Evolutionary conservation across 2,329 filamentous ascomycete genomes (phyloP).

Genomic region (Ascochyta pisi): DNA sequence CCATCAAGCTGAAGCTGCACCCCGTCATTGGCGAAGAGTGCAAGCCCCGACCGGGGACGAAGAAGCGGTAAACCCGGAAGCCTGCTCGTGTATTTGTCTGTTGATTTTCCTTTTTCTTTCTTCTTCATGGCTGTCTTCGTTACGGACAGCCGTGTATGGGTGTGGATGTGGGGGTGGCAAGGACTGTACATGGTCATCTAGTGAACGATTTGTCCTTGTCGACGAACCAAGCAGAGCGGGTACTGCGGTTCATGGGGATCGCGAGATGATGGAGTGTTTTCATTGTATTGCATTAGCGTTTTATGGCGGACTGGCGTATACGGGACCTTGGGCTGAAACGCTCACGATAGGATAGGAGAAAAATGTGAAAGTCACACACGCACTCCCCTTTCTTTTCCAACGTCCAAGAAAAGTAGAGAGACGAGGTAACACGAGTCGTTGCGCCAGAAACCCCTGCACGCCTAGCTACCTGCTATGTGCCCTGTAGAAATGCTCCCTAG

Average conservation of each 20-base stretch:
- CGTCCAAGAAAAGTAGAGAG: neutral
- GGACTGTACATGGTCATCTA: too few species aligned
- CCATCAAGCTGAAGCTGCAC: slow-evolving; percentile 60
- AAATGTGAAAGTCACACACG: neutral
- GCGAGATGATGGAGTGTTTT: neutral
- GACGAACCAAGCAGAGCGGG: neutral
- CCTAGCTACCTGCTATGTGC: neutral
- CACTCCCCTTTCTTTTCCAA: neutral
- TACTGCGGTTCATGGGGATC: too few species aligned
- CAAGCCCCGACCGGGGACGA: slow-evolving; percentile 56
- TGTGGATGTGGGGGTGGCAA: too few species aligned
- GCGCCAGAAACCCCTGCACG: neutral
- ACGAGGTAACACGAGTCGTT: neutral
- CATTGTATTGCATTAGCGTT: slow-evolving; percentile 20
- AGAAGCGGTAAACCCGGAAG: slow-evolving; percentile 51
- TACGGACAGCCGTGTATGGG: too few species aligned
- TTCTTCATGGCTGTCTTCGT: too few species aligned
- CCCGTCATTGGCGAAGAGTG: slow-evolving; percentile 57
- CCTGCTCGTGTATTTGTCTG: too few species aligned
- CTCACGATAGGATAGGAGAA: slow-evolving; percentile 5
- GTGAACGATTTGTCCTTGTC: neutral
- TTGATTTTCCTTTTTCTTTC: too few species aligned
- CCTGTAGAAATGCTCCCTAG: slow-evolving; percentile 11
- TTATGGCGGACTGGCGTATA: slow-evolving; percentile 13
- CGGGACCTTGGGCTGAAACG: neutral